Base-by-base conservation (phyloP, 177 flowering plant genomes). In the Vitis hybrid region DNA sequence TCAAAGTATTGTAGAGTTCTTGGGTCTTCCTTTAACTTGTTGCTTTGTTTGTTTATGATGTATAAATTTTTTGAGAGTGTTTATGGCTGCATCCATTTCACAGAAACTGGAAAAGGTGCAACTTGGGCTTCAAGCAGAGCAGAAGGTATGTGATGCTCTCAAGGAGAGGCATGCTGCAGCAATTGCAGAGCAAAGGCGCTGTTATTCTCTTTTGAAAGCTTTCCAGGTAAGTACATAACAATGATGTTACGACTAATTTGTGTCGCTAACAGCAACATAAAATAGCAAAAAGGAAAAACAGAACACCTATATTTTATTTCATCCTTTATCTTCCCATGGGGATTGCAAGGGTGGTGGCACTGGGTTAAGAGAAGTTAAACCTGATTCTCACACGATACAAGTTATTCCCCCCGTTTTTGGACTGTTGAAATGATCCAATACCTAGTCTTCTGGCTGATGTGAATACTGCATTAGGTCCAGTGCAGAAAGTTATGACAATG, bases 31-130 rank as follows among this genome's bases (percentile, higher is more conserved):
- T n/a, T 49, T 40, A 40, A 40, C 45, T 48, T 11, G 15, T 14
- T 48, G 51, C 56, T 67, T 17, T 12, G 5, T 52, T 66, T 26
- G 26, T n/a, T 69, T 56, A 7, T 10, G 56, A 66, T 48, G 54
- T 34, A 10, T 51, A 17, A 58, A 19, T 15, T 51, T 59, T 34
- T n/a, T 49, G 1, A 59, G 50, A n/a, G 17, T 57, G 23, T 56
- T 70, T 2, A 69, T 45, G 23, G 32, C 19, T 64, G 56, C 60
- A 34, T 71, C 13, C 59, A 26, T 73, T 70, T 69, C 76, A 19
- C 75, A 94, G 98, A 92, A 88, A 77, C 87, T 88, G 14, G 89
- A 80, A 71, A 94, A 88, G 77, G 87, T 83, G 67, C 84, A 85
- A 68, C 56, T 74, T 66, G 82, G 80, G 18, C 81, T 89, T 56